These are phyloP conservation scores for Mycena sp. DNA, from an alignment of 1,284 basidiomycete genomes.

Conservation along the genomic window DNA sequence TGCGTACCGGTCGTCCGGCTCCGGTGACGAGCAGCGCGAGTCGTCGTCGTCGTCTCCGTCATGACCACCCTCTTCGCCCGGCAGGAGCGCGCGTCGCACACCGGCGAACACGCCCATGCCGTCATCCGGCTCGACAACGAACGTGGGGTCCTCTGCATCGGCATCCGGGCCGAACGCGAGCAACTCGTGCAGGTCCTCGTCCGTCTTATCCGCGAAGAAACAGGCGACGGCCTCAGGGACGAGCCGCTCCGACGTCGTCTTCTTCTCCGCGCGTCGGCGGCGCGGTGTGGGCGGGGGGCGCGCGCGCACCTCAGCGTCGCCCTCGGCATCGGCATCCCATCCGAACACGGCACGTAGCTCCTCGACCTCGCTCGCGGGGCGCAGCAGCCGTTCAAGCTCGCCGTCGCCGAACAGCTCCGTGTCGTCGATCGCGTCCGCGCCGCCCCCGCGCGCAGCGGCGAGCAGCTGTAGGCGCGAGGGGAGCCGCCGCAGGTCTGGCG, in stretches of 20 bases:
- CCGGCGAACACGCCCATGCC: conserved; percentile 26
- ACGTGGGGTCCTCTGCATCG: conserved; percentile 5
- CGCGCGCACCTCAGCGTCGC: conserved; percentile 15
- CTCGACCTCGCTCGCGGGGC: conserved; percentile 53
- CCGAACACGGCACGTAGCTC: conserved; percentile 45
- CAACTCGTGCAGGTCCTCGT: conserved; percentile 20
- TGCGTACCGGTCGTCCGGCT: conserved; percentile 20
- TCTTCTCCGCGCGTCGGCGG: background rate
- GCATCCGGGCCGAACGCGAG: conserved; percentile 10
- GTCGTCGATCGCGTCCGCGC: conserved; percentile 53
- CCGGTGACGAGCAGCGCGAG: background rate
- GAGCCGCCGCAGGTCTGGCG: conserved; percentile 37
- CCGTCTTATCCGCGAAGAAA: conserved; percentile 34
- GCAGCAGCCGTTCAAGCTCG: conserved; percentile 59
- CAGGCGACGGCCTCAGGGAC: conserved; percentile 13
- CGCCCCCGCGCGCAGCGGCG: conserved; percentile 58
- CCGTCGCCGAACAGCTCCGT: conserved; percentile 64
- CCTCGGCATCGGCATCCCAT: conserved; percentile 40
- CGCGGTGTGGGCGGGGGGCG: conserved; percentile 8
- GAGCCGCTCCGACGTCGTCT: conserved; percentile 16
- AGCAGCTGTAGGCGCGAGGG: conserved; percentile 74
- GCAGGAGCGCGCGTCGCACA: conserved; percentile 9
- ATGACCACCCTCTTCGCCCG: background rate
- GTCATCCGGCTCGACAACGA: conserved; percentile 24
- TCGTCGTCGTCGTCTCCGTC: conserved; percentile 12